phyloP scores from a whole-genome alignment of 257 asterid genomes.

The Gardenia jasminoides region DNA sequence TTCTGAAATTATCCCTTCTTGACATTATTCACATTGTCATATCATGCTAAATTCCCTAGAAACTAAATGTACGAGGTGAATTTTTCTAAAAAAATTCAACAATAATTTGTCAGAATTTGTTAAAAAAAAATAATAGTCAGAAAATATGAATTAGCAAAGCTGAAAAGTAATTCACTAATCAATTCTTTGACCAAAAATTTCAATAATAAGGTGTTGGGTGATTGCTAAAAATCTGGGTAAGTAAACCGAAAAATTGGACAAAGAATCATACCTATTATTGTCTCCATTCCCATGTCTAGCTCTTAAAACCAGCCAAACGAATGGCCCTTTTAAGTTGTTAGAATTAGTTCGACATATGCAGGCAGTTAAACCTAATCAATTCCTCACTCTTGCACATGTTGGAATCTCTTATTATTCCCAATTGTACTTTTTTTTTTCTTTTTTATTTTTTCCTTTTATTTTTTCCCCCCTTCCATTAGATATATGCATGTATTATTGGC shows the following conservation, averaged over 20 bases:
- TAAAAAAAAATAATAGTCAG: background rate
- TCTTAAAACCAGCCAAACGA: too few species aligned
- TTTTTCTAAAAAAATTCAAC: too few species aligned
- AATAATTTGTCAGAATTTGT: background rate
- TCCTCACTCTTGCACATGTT: background rate
- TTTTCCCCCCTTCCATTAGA: background rate
- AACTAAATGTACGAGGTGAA: background rate
- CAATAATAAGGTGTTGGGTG: too few species aligned
- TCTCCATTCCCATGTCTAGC: too few species aligned
- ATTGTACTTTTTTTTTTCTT: background rate
- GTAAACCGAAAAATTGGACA: too few species aligned
- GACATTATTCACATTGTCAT: too few species aligned
- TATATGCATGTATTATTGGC: constrained; percentile 9
- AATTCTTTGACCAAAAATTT: too few species aligned
- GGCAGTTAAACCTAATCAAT: background rate
- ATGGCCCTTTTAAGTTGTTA: background rate
- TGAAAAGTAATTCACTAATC: background rate
- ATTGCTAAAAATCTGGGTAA: too few species aligned
- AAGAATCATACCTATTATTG: too few species aligned
- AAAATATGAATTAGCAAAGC: too few species aligned
- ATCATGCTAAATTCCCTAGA: background rate
- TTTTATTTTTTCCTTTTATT: background rate
- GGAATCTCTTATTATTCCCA: background rate
- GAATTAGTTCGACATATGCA: background rate
- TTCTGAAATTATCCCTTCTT: too few species aligned